phyloP scores from a whole-genome alignment of 176 grass and related monocot species.

The Paspalum vaginatum region DNA sequence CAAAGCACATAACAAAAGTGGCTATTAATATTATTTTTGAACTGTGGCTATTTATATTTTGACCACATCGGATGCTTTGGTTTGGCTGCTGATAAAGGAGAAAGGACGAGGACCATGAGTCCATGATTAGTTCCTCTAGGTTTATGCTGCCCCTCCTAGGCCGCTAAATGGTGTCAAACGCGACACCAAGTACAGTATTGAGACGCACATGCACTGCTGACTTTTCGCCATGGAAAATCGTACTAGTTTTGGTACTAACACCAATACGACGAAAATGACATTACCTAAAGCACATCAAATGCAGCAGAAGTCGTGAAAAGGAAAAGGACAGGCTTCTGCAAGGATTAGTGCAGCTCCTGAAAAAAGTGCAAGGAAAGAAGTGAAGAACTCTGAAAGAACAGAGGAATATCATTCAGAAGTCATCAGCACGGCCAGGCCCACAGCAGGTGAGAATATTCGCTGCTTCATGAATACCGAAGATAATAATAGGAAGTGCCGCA shows the following conservation, averaged over 20 bases:
- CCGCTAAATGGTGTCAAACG: constrained; percentile 31
- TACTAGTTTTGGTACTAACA: not conserved
- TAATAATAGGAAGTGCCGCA: not conserved
- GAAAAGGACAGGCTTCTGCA: not conserved
- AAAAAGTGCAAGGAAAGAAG: not conserved
- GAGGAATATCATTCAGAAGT: not conserved
- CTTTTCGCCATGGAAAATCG: constrained; percentile 36
- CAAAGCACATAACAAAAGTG: not conserved
- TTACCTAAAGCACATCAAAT: not conserved
- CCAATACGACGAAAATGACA: constrained; percentile 1
- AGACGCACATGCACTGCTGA: constrained; percentile 35
- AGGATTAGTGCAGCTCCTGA: not conserved
- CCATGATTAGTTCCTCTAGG: constrained; percentile 25
- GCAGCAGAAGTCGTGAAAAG: not conserved
- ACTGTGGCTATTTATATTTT: no score
- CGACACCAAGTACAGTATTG: constrained; percentile 30
- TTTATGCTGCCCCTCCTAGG: constrained; percentile 8
- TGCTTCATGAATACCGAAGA: not conserved
- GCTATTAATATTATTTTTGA: no score
- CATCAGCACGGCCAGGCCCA: not conserved
- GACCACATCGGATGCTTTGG: not conserved
- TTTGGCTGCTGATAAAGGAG: not conserved
- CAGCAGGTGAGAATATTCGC: constrained; percentile 16
- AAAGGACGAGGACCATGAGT: constrained; percentile 34
- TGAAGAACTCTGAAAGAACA: not conserved